Evolutionary conservation across 1,284 basidiomycete species (phyloP), one percentile per base, ranked within the genome.

Genomic region (Heterobasidion occidentale): DNA sequence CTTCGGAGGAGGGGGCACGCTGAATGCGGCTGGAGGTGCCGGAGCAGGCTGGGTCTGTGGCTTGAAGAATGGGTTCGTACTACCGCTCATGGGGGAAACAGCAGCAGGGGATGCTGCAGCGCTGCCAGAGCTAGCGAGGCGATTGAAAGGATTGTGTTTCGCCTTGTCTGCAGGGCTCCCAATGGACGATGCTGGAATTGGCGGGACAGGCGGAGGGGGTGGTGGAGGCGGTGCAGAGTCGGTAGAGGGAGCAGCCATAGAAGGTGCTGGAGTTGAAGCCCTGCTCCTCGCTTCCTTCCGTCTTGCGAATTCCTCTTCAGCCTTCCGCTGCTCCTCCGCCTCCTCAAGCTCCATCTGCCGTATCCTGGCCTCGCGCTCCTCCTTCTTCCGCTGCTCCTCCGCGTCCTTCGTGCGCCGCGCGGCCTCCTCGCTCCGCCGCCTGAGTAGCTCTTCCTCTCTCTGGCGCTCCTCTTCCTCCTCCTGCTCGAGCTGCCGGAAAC

Each of bases 111-210:
- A 49, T 9, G 70, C 58, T 15, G 70, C 55, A 17, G 66, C 62
- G 20, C 69, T 60, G 12, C 77, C 77, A 56, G 79, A 74, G 56
- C 78, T 77, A 63, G 86, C 77, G 55, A 89, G 64, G 17, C 78
- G 77, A 67, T 78, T 87, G 67, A 90, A 90, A 0, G 88, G 88
- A 67, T 90, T 89, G 2, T 78, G 85, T 36, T 71, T 74, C 1
- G 74, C 62, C 59, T 75, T 77, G 36, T 77, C 75, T 9, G 70
- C 62, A 42, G 73, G 67, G 67, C 60, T 59, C 9, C 71, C 53
- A 1, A 61, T 36, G n/a, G 63, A 57, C 15, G 69, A 60, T 20
- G 66, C 63, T 6, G 64, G 60, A 20, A 68, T 63, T 1, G 72
- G 69, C 5, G 71, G 59, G 8, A 74, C 60, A 7, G 74, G 69